These are phyloP conservation scores for Sugiyamaella grinbergsii DNA, from an alignment of 1,139 yeast species.

Conservation along the genomic window DNA sequence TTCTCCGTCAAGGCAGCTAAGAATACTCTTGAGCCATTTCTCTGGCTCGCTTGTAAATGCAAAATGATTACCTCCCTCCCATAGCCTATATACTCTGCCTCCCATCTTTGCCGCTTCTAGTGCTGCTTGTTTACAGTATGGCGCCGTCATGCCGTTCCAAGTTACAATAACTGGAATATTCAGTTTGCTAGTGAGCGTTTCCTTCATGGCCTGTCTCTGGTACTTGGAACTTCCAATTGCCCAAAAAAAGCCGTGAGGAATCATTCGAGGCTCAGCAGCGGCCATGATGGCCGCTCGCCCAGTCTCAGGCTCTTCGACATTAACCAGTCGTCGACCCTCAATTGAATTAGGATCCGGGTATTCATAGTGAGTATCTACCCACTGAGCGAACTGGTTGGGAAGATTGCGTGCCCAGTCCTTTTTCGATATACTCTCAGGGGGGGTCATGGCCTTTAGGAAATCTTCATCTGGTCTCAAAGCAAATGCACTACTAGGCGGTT, in stretches of 20 bases:
- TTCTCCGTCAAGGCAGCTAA: neutral
- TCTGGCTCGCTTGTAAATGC: slow-evolving; percentile 12
- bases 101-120: slow-evolving; percentile 14
- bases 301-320: neutral
- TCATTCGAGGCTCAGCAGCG: slow-evolving; percentile 14
- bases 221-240: slow-evolving; percentile 9
- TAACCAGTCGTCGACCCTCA: slow-evolving; percentile 6
- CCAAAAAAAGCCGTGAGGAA: slow-evolving; percentile 15
- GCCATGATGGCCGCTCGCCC: neutral
- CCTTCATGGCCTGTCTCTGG: slow-evolving; percentile 12
- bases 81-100: slow-evolving; percentile 3
- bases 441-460: slow-evolving; percentile 14
- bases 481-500: slow-evolving; percentile 18
- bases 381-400: slow-evolving; percentile 7
- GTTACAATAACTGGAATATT: slow-evolving; percentile 11
- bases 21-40: slow-evolving; percentile 4
- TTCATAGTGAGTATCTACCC: slow-evolving; percentile 10
- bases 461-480: slow-evolving; percentile 13
- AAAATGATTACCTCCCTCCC: slow-evolving; percentile 17
- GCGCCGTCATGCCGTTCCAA: slow-evolving; percentile 20
- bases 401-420: slow-evolving; percentile 9
- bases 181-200: slow-evolving; percentile 10
- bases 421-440: slow-evolving; percentile 6
- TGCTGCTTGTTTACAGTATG: slow-evolving; percentile 17
- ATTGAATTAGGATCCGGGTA: slow-evolving; percentile 12